These are phyloP conservation scores for Metarhizium humberi DNA, from an alignment of 2,329 filamentous ascomycete genomes.

Conservation along the genomic window DNA sequence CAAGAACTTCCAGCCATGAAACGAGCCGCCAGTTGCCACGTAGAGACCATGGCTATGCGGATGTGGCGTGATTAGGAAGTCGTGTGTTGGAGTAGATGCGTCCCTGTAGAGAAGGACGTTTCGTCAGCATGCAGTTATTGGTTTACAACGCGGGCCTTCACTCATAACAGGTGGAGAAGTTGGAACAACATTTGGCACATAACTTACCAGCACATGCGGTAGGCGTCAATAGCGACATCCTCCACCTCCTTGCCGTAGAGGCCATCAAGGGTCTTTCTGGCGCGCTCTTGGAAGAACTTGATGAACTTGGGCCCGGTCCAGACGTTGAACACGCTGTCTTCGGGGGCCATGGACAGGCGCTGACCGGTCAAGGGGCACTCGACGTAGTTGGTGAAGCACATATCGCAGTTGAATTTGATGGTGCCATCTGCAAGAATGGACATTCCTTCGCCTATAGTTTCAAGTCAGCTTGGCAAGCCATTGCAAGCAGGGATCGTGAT, in stretches of 20 bases:
- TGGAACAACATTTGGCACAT: not conserved
- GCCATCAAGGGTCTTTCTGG: slow-evolving; percentile 27
- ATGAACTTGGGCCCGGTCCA: slow-evolving; percentile 30
- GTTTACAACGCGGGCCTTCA: slow-evolving; percentile 1
- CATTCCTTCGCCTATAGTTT: slow-evolving; percentile 28
- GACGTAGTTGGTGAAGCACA: slow-evolving; percentile 46
- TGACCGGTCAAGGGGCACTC: slow-evolving; percentile 36
- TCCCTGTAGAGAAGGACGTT: slow-evolving; percentile 36
- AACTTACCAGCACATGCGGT: slow-evolving; percentile 36
- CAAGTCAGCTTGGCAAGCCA: slow-evolving; percentile 4
- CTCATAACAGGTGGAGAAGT: slow-evolving; percentile 1
- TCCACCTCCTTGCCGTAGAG: slow-evolving; percentile 32
- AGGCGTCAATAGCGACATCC: slow-evolving; percentile 29
- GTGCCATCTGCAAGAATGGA: slow-evolving; percentile 36
- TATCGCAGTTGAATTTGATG: slow-evolving; percentile 53
- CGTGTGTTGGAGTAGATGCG: slow-evolving; percentile 50
- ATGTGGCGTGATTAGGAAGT: slow-evolving; percentile 50
- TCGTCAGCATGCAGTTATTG: slow-evolving; percentile 1
- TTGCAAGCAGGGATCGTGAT: not conserved
- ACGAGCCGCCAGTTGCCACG: slow-evolving; percentile 53
- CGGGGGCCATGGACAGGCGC: slow-evolving; percentile 41
- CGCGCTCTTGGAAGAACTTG: slow-evolving; percentile 34
- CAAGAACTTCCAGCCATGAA: slow-evolving; percentile 58
- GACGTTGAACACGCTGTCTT: slow-evolving; percentile 30
- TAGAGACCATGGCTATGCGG: slow-evolving; percentile 41